Percentiles rank a stretch among this genome's conserved stretches.
Evolutionary conservation across 192 early-diverging fungal genomes (phyloP).

Genomic region (Spizellomyces sp.): DNA sequence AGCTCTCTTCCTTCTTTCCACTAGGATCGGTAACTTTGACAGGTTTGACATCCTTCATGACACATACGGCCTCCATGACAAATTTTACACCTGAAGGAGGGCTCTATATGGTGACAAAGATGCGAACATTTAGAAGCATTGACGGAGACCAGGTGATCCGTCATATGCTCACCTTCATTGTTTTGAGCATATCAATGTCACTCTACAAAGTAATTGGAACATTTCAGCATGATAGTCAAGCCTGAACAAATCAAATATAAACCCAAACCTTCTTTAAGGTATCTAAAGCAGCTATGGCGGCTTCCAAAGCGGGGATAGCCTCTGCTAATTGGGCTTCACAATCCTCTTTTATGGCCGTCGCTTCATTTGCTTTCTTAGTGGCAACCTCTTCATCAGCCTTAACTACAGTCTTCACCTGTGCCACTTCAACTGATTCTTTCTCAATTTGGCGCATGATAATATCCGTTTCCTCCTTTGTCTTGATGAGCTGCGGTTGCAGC

Average conservation of each 20-base stretch:
- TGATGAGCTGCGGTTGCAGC: conserved; percentile 59
- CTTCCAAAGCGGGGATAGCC: conserved; percentile 60
- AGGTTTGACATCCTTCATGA: conserved; percentile 67
- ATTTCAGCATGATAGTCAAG: neutral
- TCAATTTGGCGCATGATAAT: conserved; percentile 61
- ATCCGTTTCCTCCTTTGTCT: conserved; percentile 58
- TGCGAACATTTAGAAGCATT: neutral
- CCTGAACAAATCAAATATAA: neutral
- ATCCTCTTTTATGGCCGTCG: conserved; percentile 59
- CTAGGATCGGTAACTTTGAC: conserved; percentile 62
- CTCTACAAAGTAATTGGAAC: conserved; percentile 2
- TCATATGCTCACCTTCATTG: conserved; percentile 46
- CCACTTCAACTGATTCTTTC: conserved; percentile 59
- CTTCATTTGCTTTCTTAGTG: conserved; percentile 56
- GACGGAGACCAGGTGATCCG: neutral
- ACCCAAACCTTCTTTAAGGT: conserved; percentile 53
- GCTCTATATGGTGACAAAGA: conserved; percentile 13
- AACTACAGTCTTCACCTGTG: conserved; percentile 53
- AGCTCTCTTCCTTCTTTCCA: conserved; percentile 65
- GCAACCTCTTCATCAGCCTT: conserved; percentile 63
- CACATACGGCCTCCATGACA: conserved; percentile 65
- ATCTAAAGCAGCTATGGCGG: conserved; percentile 56
- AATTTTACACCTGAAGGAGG: conserved; percentile 62
- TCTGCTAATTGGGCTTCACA: conserved; percentile 64
- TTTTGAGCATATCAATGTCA: conserved; percentile 63